phyloP scores from a whole-genome alignment of 768 basidiomycete species.

The Leucogyrophana mollusca region DNA sequence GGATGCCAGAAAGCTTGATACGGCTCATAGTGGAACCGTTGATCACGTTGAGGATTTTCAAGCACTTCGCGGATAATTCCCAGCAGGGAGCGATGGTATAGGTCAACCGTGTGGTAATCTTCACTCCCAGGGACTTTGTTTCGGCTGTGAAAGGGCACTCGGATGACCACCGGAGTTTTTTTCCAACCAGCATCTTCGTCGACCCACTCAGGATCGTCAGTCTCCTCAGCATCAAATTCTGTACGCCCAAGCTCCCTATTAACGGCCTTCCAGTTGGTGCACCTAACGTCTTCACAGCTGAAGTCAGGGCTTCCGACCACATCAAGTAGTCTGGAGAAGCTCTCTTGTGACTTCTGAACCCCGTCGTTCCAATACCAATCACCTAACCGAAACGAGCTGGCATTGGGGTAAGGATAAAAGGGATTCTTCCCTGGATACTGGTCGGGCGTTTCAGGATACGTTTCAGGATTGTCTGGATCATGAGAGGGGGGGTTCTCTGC shows the following conservation, averaged over 20 bases:
- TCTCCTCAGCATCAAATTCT: neutral
- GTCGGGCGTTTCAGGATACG: neutral
- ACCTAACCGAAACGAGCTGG: slow-evolving; percentile 10
- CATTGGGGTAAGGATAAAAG: slow-evolving; percentile 16
- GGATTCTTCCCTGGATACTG: neutral
- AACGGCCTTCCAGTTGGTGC: neutral
- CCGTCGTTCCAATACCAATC: slow-evolving; percentile 20
- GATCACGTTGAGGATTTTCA: slow-evolving; percentile 1
- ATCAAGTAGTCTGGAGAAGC: slow-evolving; percentile 11
- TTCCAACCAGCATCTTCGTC: slow-evolving; percentile 16
- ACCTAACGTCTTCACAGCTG: neutral
- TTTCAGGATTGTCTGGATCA: slow-evolving; percentile 1
- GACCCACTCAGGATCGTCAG: slow-evolving; percentile 1
- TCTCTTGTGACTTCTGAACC: slow-evolving; percentile 15
- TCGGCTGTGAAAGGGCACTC: slow-evolving; percentile 1
- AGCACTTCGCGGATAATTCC: slow-evolving; percentile 14
- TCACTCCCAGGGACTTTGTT: slow-evolving; percentile 1
- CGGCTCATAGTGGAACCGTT: slow-evolving; percentile 10
- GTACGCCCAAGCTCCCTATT: slow-evolving; percentile 1
- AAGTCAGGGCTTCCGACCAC: slow-evolving; percentile 7
- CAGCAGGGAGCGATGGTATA: slow-evolving; percentile 13
- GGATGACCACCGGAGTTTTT: slow-evolving; percentile 3
- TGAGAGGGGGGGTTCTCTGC: neutral
- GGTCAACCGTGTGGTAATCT: slow-evolving; percentile 4
- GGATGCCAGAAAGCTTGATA: slow-evolving; percentile 1